Evolutionary conservation across 257 asterid genomes (phyloP), one percentile per base, ranked within the genome.

Genomic region (Cruciata laevipes): DNA sequence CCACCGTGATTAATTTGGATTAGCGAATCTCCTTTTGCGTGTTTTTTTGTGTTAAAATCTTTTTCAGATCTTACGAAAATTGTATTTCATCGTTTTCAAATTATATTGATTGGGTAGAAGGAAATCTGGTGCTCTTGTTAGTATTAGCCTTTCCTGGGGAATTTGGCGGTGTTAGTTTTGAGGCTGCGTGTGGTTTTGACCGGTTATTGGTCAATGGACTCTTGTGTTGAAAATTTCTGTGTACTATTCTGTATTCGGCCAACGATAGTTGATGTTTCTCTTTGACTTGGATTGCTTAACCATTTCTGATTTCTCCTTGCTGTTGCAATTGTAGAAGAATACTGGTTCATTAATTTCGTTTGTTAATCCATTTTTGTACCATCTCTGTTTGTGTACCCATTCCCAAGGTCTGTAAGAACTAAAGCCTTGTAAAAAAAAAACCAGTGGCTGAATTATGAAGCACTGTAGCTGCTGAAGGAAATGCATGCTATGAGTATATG

Each of bases 11-110:
- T 27, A 23, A 31, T 51, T 67, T 30, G 11, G 61, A 44, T 31
- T 6, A 31, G 44, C 33, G 71, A 62, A 32, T 33, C 16, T 62
- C 66, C 47, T 4, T 32, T 52, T 67, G 13, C 51, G 63, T 30
- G 33, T 1, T 60, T 31, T 31, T 59, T 30, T 8, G 32, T 17
- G 4, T 30, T 3, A 7, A 30, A 17, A 9, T 6, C 14, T 12
- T 12, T 59, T 31, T 3, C 27, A 65, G 71, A 71, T 71, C 75
- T 65, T 55, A 33, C 37, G 23, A 64, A 14, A 55, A 52, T 62
- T 61, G 64, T 33, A 1, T 17, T 62, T 63, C 3, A 7, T 7
- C 20, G 30, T 47, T 30, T 9, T 47, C 24, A 14, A 30, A 47
- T 30, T 66, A 10, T 44, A 44, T 11, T 32, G 32, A 33, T 33